Conservation (phyloP, 1,139 yeast species). For the Hyphopichia wangnamkhiaoensis region DNA sequence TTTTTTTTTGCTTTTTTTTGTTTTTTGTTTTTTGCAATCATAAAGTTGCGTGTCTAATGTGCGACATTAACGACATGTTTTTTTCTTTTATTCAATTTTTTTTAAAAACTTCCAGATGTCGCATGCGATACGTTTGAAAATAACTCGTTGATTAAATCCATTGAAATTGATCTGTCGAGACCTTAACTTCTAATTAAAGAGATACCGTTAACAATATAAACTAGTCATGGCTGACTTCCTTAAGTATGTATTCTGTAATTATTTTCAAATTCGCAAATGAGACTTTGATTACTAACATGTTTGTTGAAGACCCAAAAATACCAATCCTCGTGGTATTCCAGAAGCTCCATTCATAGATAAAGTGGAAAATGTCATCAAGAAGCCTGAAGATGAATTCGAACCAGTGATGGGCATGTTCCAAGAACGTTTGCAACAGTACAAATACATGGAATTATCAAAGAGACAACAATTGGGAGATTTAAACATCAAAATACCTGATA, state of each 20-base stretch:
- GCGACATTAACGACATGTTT: neutral
- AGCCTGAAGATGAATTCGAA: conserved; percentile 70
- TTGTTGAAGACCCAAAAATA: conserved; percentile 47
- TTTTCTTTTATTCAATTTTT: neutral
- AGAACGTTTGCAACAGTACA: conserved; percentile 78
- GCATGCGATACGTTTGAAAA: neutral
- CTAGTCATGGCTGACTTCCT: conserved; percentile 14
- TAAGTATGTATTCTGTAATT: conserved; percentile 14
- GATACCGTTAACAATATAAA: neutral
- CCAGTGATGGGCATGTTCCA: conserved; percentile 68
- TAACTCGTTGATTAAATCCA: neutral
- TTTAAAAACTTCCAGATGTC: neutral
- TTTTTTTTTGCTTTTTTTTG: too few relatives aligned
- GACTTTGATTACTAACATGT: conserved; percentile 19
- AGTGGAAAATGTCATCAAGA: conserved; percentile 71
- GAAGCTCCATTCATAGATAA: conserved; percentile 92
- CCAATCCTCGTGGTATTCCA: conserved; percentile 93
- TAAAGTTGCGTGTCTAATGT: neutral
- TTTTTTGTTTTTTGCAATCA: neutral
- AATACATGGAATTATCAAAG: conserved; percentile 85
- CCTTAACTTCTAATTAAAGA: neutral
- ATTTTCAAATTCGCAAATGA: neutral
- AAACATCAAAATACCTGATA: conserved; percentile 82
- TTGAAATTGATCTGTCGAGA: neutral
- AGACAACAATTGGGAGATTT: conserved; percentile 66